phyloP scores from a whole-genome alignment of 2,329 filamentous ascomycete genomes.

The Rhynchosporium agropyri region DNA sequence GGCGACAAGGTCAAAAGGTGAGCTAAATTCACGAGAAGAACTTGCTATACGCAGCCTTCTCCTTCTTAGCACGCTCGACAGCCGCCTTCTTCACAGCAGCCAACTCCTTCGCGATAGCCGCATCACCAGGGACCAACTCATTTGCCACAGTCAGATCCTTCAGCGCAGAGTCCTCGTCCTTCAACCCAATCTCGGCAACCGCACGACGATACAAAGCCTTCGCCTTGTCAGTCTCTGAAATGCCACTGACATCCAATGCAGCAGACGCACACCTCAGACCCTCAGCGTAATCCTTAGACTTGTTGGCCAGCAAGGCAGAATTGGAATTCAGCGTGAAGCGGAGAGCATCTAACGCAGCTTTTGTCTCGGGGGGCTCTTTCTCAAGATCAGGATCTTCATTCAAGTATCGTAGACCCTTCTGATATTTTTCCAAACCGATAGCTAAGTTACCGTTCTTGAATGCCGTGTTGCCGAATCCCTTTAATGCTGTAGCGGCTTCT shows the following conservation, averaged over 20 bases:
- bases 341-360: slow-evolving; percentile 68
- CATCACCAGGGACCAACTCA: slow-evolving; percentile 74
- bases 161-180: slow-evolving; percentile 82
- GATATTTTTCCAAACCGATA: slow-evolving; percentile 84
- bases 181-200: slow-evolving; percentile 71
- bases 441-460: slow-evolving; percentile 77
- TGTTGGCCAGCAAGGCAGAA: slow-evolving; percentile 81
- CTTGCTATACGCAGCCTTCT: slow-evolving; percentile 91
- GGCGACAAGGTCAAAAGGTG: background rate
- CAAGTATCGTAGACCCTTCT: slow-evolving; percentile 88
- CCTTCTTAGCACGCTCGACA: slow-evolving; percentile 75
- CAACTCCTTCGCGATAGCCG: slow-evolving; percentile 74
- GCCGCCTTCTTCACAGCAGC: slow-evolving; percentile 76
- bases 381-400: slow-evolving; percentile 81
- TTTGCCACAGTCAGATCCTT: slow-evolving; percentile 75
- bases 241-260: slow-evolving; percentile 68
- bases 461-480: slow-evolving; percentile 88
- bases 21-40: slow-evolving; percentile 63
- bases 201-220: slow-evolving; percentile 89
- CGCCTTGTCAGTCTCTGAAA: slow-evolving; percentile 76
- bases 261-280: slow-evolving; percentile 70
- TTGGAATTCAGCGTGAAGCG: slow-evolving; percentile 90
- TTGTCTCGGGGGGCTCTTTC: slow-evolving; percentile 69
- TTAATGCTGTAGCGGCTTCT: slow-evolving; percentile 81
- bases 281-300: slow-evolving; percentile 72